Conservation (phyloP, 1,284 basidiomycete species). For the Singerocomus rubriflavus region DNA sequence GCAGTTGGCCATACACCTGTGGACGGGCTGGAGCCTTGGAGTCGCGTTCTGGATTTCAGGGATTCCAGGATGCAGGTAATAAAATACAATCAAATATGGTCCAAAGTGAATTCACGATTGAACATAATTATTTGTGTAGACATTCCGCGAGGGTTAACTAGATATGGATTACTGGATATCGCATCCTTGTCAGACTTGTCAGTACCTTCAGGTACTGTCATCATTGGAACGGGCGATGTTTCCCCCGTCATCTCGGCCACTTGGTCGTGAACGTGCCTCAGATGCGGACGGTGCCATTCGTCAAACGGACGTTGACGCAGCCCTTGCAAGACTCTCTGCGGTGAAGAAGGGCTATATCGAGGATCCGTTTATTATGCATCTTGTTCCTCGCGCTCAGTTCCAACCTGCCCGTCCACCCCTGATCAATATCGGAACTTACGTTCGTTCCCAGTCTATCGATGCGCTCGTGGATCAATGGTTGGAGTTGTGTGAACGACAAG, state of each 20-base stretch:
- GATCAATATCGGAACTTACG: constrained; percentile 94
- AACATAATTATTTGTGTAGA: too few species aligned
- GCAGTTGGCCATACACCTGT: too few species aligned
- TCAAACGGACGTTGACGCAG: constrained; percentile 72
- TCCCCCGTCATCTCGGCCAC: constrained; percentile 14
- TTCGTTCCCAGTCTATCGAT: constrained; percentile 83
- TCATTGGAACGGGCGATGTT: constrained; percentile 13
- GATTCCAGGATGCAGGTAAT: too few species aligned
- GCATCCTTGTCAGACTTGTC: neutral
- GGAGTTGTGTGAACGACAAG: constrained; percentile 21
- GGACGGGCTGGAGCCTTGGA: too few species aligned
- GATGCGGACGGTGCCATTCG: constrained; percentile 59
- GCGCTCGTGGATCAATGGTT: constrained; percentile 75
- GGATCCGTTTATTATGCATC: constrained; percentile 66
- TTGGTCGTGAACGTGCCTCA: constrained; percentile 17
- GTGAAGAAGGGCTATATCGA: constrained; percentile 70
- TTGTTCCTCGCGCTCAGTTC: constrained; percentile 63
- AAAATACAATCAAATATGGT: too few species aligned
- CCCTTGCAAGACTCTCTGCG: constrained; percentile 78
- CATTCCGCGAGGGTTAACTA: too few species aligned
- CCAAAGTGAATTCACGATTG: too few species aligned
- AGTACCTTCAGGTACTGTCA: neutral
- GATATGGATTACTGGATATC: neutral
- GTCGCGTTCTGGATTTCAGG: too few species aligned
- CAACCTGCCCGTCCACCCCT: constrained; percentile 74